Percentiles rank a stretch among this genome's conserved stretches.
These are phyloP conservation scores for Paraphaeosphaeria minitans DNA, from an alignment of 2,329 filamentous ascomycete species.

Conservation along the genomic window DNA sequence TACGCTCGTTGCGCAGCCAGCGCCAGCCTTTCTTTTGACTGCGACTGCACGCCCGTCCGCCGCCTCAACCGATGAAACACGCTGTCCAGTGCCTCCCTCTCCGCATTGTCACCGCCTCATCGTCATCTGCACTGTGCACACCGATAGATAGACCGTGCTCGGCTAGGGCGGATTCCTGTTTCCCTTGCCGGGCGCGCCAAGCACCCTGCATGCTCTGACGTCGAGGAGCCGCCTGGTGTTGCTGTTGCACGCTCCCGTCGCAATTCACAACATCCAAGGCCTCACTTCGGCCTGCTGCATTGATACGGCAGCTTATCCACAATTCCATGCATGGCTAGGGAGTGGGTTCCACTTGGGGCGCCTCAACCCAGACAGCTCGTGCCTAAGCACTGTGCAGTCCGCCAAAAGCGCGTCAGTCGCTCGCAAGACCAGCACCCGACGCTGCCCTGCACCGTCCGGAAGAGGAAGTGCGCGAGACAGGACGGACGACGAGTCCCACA, in stretches of 20 bases:
- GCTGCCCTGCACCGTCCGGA: background rate
- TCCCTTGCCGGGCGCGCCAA: constrained; percentile 13
- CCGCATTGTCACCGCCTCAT: constrained; percentile 23
- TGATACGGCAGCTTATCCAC: constrained; percentile 6
- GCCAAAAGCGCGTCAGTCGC: background rate
- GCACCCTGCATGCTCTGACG: constrained; percentile 14
- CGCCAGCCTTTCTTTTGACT: constrained; percentile 7
- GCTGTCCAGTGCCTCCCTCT: constrained; percentile 14
- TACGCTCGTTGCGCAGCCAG: background rate
- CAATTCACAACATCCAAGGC: background rate
- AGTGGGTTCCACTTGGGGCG: background rate
- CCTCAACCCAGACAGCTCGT: background rate
- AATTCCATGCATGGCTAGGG: background rate
- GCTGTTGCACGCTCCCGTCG: background rate
- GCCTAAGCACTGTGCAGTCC: constrained; percentile 3
- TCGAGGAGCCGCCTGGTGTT: constrained; percentile 5
- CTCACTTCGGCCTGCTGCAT: constrained; percentile 2
- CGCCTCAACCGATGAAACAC: constrained; percentile 18
- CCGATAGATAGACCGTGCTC: constrained; percentile 9
- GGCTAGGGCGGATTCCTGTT: constrained; percentile 17
- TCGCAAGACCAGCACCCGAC: constrained; percentile 9
- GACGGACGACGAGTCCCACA: background rate
- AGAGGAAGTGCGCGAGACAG: constrained; percentile 3
- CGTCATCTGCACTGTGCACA: constrained; percentile 25
- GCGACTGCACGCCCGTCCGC: constrained; percentile 4